Evolutionary conservation across 495 filamentous ascomycete genomes (phyloP), one percentile per base, ranked within the genome.

Genomic region (Xeromyces bisporus): DNA sequence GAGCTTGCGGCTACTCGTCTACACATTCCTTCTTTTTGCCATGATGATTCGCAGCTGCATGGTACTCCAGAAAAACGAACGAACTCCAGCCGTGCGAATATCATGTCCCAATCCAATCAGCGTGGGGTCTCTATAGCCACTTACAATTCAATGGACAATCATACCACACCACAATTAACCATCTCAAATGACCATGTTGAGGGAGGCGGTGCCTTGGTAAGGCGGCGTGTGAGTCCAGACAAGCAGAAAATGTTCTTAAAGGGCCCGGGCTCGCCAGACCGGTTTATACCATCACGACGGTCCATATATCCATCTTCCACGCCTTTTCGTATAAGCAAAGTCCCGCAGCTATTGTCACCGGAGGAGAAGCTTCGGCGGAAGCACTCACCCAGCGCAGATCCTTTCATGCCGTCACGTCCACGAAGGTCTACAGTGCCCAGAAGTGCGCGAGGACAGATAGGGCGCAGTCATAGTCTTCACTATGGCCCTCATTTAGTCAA

Each of bases 301-400:
- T 58, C 55, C 11, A 39, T 58, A 6, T 50, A 60, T 15, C 44
- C 52, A 7, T 38, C 58, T 13, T 53, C 56, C 11, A 68, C 76
- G 15, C 64, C 59, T 15, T 85, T 75, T 43, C 73, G 62, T 36
- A 47, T 76, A n/a, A 68, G 62, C 44, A 86, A 80, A 50, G 49
- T 58, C 26, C 56, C 69, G 2, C 51, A 68, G 15, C 61, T 71
- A 31, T 52, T 92, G 21, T 70, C 70, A 0, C 41, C 56, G 9
- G 51, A 58, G 17, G 80, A 87, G 42, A 73, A 57, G 36, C 41
- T 80, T 6, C 47, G 76, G 7, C 69, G 79, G 3, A 57, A 63
- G 30, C 62, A 64, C 18, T 57, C 59, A 20, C 64, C 56, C 10
- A 64, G 59, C 6, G 64, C 69, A 15, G 79, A 89, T 38, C 72